These are phyloP conservation scores for Tylopilus orsonianus DNA, from an alignment of 1,284 basidiomycete genomes.

Conservation along the genomic window DNA sequence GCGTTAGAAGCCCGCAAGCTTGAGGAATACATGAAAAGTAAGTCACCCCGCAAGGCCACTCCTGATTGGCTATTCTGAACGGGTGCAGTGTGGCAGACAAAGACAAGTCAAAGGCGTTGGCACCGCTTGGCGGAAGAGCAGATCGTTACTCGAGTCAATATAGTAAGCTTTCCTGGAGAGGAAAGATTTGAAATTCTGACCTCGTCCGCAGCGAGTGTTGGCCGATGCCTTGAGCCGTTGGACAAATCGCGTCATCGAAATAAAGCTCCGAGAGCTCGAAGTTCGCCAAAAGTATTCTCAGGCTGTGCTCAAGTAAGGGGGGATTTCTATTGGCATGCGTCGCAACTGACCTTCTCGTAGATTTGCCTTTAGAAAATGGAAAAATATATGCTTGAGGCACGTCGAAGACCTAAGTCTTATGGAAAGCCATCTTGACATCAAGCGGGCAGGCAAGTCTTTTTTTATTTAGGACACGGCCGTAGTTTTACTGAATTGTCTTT, in stretches of 20 bases:
- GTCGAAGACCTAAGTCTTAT: constrained; percentile 71
- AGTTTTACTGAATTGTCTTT: constrained; percentile 5
- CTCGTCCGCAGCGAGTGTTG: constrained; percentile 50
- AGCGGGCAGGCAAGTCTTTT: constrained; percentile 58
- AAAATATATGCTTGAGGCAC: constrained; percentile 55
- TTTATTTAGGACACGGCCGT: neutral
- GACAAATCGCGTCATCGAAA: constrained; percentile 70
- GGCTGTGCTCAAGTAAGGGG: constrained; percentile 47
- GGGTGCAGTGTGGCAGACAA: constrained; percentile 49
- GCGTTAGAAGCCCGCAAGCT: constrained; percentile 42
- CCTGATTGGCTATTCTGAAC: constrained; percentile 16
- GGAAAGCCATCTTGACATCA: constrained; percentile 77
- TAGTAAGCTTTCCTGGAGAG: constrained; percentile 14
- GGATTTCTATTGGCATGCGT: neutral
- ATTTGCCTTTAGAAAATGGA: constrained; percentile 67
- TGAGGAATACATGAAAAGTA: constrained; percentile 49
- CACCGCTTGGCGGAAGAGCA: constrained; percentile 31
- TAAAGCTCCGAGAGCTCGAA: constrained; percentile 70
- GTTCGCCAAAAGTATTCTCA: constrained; percentile 51
- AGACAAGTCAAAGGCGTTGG: constrained; percentile 28
- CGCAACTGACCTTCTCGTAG: constrained; percentile 35
- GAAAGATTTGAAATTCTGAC: constrained; percentile 6
- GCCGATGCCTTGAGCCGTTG: constrained; percentile 50
- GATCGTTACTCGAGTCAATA: constrained; percentile 16
- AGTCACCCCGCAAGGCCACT: constrained; percentile 14